Conservation (phyloP, 352 stramenopile species). For the Pelagophyceae sp. region DNA sequence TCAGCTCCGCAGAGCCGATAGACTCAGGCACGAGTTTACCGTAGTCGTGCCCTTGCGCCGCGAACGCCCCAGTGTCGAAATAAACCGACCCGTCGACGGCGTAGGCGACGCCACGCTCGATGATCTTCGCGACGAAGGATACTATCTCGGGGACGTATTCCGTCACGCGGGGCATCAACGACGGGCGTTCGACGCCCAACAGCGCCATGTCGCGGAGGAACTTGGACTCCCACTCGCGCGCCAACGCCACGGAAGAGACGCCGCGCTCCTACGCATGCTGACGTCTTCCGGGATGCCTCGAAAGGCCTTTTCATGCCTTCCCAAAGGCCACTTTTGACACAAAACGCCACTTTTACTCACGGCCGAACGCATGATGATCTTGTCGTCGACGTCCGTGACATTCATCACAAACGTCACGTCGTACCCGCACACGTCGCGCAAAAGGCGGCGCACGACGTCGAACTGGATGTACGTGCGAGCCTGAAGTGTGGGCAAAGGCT, state of each 20-base stretch:
- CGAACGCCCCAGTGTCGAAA: slow-evolving; percentile 83
- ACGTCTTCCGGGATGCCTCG: no score
- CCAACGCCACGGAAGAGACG: slow-evolving; percentile 41
- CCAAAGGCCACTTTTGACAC: no score
- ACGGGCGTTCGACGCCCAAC: slow-evolving; percentile 85
- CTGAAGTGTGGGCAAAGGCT: no score
- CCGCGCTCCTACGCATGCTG: slow-evolving; percentile 22
- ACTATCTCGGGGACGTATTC: slow-evolving; percentile 96
- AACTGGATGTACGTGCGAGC: slow-evolving; percentile 90
- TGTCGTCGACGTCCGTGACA: slow-evolving; percentile 97
- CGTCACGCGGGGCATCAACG: slow-evolving; percentile 86
- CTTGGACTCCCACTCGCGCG: slow-evolving; percentile 77
- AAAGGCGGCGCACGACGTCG: slow-evolving; percentile 82
- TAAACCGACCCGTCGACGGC: slow-evolving; percentile 94
- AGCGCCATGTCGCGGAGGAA: slow-evolving; percentile 95
- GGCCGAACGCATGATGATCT: slow-evolving; percentile 91
- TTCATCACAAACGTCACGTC: slow-evolving; percentile 91
- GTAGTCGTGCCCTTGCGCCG: slow-evolving; percentile 43
- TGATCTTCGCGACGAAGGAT: slow-evolving; percentile 85
- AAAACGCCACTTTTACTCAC: no score
- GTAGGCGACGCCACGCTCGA: slow-evolving; percentile 91
- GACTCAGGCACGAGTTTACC: slow-evolving; percentile 59
- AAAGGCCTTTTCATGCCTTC: no score
- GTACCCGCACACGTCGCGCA: slow-evolving; percentile 79
- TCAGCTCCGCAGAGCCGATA: slow-evolving; percentile 61